These are phyloP conservation scores for Epichloe aotearoae DNA, from an alignment of 2,329 filamentous ascomycete genomes.

Conservation along the genomic window DNA sequence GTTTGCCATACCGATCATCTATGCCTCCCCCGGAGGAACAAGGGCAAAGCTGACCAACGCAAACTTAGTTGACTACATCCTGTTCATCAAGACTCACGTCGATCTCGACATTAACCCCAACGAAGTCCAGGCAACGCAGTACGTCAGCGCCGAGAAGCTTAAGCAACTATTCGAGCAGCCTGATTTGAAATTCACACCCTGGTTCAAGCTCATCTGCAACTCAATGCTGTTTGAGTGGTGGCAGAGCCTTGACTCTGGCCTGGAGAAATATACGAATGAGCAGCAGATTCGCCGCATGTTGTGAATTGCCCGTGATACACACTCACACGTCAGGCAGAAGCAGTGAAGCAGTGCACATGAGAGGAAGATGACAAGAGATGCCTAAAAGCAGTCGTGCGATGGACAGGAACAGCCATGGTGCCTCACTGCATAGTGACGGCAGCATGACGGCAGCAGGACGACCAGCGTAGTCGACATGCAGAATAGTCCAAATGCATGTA, in stretches of 20 bases:
- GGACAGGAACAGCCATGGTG: not conserved
- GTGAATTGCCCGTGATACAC: not conserved
- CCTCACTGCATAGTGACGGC: not conserved
- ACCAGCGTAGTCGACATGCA: not conserved
- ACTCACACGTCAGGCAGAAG: not conserved
- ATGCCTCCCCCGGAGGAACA: not conserved
- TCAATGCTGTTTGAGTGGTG: slow-evolving; percentile 98
- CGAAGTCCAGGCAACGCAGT: slow-evolving; percentile 75
- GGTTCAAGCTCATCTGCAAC: slow-evolving; percentile 98
- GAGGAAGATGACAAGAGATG: not conserved
- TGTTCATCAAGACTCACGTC: slow-evolving; percentile 93
- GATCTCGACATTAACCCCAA: slow-evolving; percentile 72
- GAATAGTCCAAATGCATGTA: not conserved
- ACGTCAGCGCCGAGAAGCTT: slow-evolving; percentile 70
- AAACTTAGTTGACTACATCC: slow-evolving; percentile 79
- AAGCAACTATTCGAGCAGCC: slow-evolving; percentile 77
- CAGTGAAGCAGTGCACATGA: not conserved
- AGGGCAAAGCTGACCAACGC: not conserved
- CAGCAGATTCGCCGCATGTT: slow-evolving; percentile 76
- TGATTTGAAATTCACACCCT: slow-evolving; percentile 78
- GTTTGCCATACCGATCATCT: slow-evolving; percentile 19
- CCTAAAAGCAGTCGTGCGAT: not conserved
- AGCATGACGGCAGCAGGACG: not conserved
- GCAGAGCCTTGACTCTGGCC: slow-evolving; percentile 64
- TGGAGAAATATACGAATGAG: slow-evolving; percentile 80